phyloP scores from a whole-genome alignment of 495 filamentous ascomycete genomes.

The Niebla homalea region DNA sequence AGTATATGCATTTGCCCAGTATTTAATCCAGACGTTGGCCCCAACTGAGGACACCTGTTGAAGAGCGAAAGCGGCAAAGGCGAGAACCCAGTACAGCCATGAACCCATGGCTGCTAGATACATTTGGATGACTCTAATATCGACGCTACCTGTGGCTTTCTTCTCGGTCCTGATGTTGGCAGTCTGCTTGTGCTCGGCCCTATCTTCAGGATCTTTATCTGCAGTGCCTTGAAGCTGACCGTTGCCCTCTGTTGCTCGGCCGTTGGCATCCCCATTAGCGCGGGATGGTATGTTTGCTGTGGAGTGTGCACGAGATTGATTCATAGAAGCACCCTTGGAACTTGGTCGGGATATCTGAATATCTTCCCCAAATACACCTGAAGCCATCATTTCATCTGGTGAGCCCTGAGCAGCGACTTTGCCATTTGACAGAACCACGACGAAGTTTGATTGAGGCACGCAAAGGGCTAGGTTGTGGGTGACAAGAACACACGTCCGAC shows the following conservation, averaged over 20 bases:
- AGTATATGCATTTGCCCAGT: conserved; percentile 65
- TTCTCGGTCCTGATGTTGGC: conserved; percentile 46
- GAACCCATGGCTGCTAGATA: conserved; percentile 82
- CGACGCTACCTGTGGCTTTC: conserved; percentile 74
- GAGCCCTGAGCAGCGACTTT: conserved; percentile 63
- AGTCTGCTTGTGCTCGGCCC: conserved; percentile 27
- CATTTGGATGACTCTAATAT: conserved; percentile 68
- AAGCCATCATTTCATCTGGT: conserved; percentile 61
- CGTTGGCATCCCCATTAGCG: conserved; percentile 17
- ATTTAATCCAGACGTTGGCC: conserved; percentile 83
- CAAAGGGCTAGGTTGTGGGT: conserved; percentile 87
- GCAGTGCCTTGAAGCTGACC: conserved; percentile 24
- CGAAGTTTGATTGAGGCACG: conserved; percentile 61
- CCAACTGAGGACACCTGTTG: conserved; percentile 77
- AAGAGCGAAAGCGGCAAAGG: conserved; percentile 55
- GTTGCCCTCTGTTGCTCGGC: conserved; percentile 19
- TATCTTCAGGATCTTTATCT: conserved; percentile 16
- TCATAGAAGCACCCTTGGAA: conserved; percentile 50
- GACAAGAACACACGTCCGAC: conserved; percentile 88
- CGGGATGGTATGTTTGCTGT: conserved; percentile 34
- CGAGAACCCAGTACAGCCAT: conserved; percentile 85
- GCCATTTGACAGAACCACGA: conserved; percentile 81
- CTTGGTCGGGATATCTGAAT: conserved; percentile 55
- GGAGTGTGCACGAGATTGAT: conserved; percentile 64
- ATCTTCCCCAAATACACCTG: conserved; percentile 79